Evolutionary conservation across 768 basidiomycete species (phyloP), one percentile per base, ranked within the genome.

Genomic region (Hygrophorus russula): DNA sequence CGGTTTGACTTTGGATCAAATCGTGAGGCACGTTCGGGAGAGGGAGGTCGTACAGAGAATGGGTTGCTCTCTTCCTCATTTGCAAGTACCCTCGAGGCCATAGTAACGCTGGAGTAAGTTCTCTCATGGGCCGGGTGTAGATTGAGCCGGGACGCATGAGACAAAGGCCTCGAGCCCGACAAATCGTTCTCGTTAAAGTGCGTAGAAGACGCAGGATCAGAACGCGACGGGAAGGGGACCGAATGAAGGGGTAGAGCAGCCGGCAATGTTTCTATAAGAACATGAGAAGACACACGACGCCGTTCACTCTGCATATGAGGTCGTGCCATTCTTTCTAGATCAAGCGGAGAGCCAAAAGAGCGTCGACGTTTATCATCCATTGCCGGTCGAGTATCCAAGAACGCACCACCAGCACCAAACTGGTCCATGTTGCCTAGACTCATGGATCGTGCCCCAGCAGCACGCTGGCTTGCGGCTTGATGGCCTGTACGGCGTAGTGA

Each of bases 1-100:
- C 60, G 57, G 7, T 64, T 65, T 15, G 66, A 66, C 57, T 88
- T 89, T n/a, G 86, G 85, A 58, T 91, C 88, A 56, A 90, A 86
- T 27, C 79, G 73, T 14, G 84, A 87, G 17, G 75, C 70, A 34
- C 75, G 71, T 7, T 73, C 73, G 31, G 30, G 39, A 13, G 44
- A 45, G 12, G 6, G 73, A 74, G 45, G 56, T 51, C 12, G 65
- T 62, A 36, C 70, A 1, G 44, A 40, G 20, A 45, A 45, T 9
- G 44, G 68, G 30, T 46, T 42, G 18, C 39, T 36, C n/a, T 53
- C 53, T 20, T 63, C 66, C 28, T 67, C 68, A 14, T 60, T 57
- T 10, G 71, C 53, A 29, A 75, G 46, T 32, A 61, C 55, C 45
- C 62, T 69, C 17, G 77, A 73, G 40, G 68, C 71, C 46, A 74